Base-by-base conservation (phyloP, 805 yeast species). In the Trichomonascus vanleenenianus region DNA sequence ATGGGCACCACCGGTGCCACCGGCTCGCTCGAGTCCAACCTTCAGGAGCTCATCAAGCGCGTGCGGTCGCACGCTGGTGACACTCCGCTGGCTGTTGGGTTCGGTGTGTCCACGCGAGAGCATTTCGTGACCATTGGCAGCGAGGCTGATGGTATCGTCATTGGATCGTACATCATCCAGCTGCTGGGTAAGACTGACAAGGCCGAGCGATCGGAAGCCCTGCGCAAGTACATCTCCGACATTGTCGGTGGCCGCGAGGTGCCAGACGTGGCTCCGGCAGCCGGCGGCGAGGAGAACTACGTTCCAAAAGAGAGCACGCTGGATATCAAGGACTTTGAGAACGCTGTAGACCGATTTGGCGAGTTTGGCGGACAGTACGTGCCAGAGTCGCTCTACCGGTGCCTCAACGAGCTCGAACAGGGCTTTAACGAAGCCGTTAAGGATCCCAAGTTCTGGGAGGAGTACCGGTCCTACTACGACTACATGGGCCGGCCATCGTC, bases 341-440 rank as follows among this genome's bases (percentile, higher is more conserved):
- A 78, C 51, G 84, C 76, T 61, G 75, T 79, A 54, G 83, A 91
- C 47, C 74, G 83, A 51, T 91, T 91, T 58, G 99, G 97, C 59
- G 88, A 80, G 42, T 94, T 87, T 61, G 99, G 99, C 63, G 99
- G 99, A 49, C 98, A 93, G 70, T 93, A 87, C 61, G 98, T 93
- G 35, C 99, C 99, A 34, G 99, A 93, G 71, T 86, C 95, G 18
- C 71, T 93, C 59, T 91, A 89, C 67, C 78, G 95, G 38, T 91
- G 97, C 71, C 74, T 93, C 56, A 76, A 80, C 50, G 95, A 93
- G 68, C 75, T 93, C 47, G 98, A 93, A 70, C 71, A 63, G 44
- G 97, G 87, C 3, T 94, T 89, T 63, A 89, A 85, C 62, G 75
- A 72, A 37, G 96, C 97, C 15, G 81, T 81, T 53, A 86, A 89